Base-by-base conservation (phyloP, 768 basidiomycete species). In the Mycena alexandri region DNA sequence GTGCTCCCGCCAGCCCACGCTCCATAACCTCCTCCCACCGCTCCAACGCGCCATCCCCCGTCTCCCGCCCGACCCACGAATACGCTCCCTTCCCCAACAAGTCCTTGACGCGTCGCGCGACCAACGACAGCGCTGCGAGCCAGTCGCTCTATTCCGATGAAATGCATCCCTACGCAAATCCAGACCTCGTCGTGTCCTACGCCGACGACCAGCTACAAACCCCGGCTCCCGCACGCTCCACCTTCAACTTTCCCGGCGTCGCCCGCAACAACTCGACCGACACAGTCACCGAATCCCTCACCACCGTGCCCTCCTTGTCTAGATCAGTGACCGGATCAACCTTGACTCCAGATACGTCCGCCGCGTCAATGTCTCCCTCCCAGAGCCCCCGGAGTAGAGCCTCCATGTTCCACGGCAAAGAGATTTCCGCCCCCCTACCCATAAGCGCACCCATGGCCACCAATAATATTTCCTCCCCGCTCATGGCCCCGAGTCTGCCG, bases 121-220 rank as follows among this genome's bases (percentile, higher is more conserved):
- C 69, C 17, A 63, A 70, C 52, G 70, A 71, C 41, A 71, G 70
- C 47, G 47, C 64, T 29, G 34, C 60, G 29, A 44, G 55, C 44
- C 65, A 66, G 33, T 63, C 71, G 19, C 73, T 74, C 70, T 77
- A 75, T 63, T 73, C 75, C 46, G 81, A 80, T 66, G 83, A 83
- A 68, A 80, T 85, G 43, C 93, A 94, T 79, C 93, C 93, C 29
- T 94, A 93, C 75, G 93, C 93, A 58, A 93, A 94, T 72, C 92
- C 93, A 10, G 90, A 93, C 68, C 80, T 92, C 50, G 86, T 85
- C 36, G 75, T 79, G 29, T 79, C 79, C 42, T 76, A 80, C 54
- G 75, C 82, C 61, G 71, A 80, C 50, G 80, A 80, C 53, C 71
- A 72, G 61, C 72, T 74, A 29, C 68, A 75, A 5, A 65, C 69